Conservation (phyloP, 2,329 filamentous ascomycete genomes). For the Coniochaeta sp. region DNA sequence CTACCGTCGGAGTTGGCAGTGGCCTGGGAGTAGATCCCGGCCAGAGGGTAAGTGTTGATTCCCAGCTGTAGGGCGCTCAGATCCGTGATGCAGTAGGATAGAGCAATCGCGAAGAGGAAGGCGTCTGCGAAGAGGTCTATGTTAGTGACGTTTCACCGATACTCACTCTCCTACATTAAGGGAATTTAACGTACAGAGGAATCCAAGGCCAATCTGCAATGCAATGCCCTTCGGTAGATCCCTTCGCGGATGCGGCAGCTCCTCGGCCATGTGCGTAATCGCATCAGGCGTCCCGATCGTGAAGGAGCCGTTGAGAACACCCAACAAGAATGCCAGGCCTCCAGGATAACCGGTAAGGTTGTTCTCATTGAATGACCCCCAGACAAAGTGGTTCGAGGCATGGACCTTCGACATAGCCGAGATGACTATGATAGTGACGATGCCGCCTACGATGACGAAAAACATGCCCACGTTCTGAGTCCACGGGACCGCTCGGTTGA, state of each 20-base stretch:
- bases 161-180: slow-evolving; percentile 11
- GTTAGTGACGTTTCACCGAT: background rate
- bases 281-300: slow-evolving; percentile 59
- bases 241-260: slow-evolving; percentile 39
- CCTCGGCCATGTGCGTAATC: slow-evolving; percentile 55
- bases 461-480: slow-evolving; percentile 46
- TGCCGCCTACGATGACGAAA: slow-evolving; percentile 43
- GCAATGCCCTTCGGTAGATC: slow-evolving; percentile 45
- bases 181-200: slow-evolving; percentile 30
- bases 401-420: slow-evolving; percentile 45
- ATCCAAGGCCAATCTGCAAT: slow-evolving; percentile 38
- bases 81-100: slow-evolving; percentile 49
- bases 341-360: slow-evolving; percentile 45
- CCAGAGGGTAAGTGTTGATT: slow-evolving; percentile 51
- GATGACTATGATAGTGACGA: slow-evolving; percentile 45
- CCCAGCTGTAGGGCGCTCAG: slow-evolving; percentile 41
- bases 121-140: slow-evolving; percentile 32
- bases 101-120: slow-evolving; percentile 40
- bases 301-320: slow-evolving; percentile 61
- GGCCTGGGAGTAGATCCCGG: slow-evolving; percentile 54
- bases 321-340: slow-evolving; percentile 57
- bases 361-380: slow-evolving; percentile 38
- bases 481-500: slow-evolving; percentile 47
- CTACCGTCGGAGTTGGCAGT: slow-evolving; percentile 34
- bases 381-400: slow-evolving; percentile 45